phyloP scores from a whole-genome alignment of 805 yeast species.

The Pichia occidentalis region DNA sequence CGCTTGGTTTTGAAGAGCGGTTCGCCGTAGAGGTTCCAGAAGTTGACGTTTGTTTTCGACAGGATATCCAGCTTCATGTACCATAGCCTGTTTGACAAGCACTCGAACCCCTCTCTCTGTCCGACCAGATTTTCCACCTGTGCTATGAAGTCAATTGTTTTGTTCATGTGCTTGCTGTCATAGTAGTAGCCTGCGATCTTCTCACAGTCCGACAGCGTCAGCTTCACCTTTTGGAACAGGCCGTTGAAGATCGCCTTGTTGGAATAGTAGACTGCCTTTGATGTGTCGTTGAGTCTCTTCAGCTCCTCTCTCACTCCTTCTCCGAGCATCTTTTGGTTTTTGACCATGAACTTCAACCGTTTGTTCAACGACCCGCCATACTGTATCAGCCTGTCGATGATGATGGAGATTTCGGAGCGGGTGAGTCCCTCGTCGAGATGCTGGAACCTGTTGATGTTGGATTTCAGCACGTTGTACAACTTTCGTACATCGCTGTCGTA shows the following conservation, averaged over 20 bases:
- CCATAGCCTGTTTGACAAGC: constrained; percentile 24
- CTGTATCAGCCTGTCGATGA: constrained; percentile 8
- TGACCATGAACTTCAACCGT: too few relatives aligned
- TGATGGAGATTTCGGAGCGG: constrained; percentile 9
- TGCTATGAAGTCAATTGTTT: constrained; percentile 19
- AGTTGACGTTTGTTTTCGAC: constrained; percentile 20
- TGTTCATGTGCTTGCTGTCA: too few relatives aligned
- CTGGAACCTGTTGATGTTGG: neutral
- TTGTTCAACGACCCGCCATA: too few relatives aligned
- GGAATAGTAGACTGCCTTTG: too few relatives aligned
- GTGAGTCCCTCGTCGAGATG: neutral
- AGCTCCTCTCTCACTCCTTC: too few relatives aligned
- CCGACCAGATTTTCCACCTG: constrained; percentile 16
- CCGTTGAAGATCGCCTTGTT: too few relatives aligned
- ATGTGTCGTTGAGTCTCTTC: too few relatives aligned
- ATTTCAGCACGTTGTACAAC: constrained; percentile 6
- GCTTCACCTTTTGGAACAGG: too few relatives aligned
- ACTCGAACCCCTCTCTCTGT: constrained; percentile 4
- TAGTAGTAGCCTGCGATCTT: too few relatives aligned
- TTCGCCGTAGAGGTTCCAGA: constrained; percentile 23
- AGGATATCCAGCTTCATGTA: constrained; percentile 20
- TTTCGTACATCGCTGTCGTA: constrained; percentile 4
- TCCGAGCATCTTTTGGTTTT: too few relatives aligned
- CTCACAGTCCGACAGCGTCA: too few relatives aligned
- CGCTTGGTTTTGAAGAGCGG: constrained; percentile 3